phyloP scores from a whole-genome alignment of 169 alveolate genomes.

The Plasmodium gaboni region DNA sequence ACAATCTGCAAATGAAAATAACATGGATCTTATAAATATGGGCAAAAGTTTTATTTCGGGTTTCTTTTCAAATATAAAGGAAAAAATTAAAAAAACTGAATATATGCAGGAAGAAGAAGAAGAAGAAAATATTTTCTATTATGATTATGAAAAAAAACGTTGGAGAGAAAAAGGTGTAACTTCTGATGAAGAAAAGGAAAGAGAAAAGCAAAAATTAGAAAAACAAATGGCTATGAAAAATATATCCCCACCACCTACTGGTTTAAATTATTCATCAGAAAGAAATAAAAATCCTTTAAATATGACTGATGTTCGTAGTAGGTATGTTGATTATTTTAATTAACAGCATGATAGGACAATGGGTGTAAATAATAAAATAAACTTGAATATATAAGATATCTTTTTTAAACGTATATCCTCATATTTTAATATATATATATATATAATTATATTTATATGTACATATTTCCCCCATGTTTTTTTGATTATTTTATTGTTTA shows the following conservation, averaged over 20 bases:
- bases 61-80: constrained; percentile 54
- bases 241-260: constrained; percentile 49
- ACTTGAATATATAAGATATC: no score
- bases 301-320: constrained; percentile 59
- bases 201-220: constrained; percentile 43
- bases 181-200: constrained; percentile 70
- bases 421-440: no score
- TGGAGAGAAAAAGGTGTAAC: constrained; percentile 77
- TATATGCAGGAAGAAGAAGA: constrained; percentile 25
- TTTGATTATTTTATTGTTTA: no score
- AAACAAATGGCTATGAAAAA: constrained; percentile 58
- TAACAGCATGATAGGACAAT: neutral
- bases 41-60: constrained; percentile 68
- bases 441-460: no score
- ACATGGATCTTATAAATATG: constrained; percentile 47
- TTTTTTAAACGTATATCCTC: no score
- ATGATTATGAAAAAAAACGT: constrained; percentile 71
- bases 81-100: constrained; percentile 45
- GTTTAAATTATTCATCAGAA: neutral
- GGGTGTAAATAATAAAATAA: no score
- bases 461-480: no score
- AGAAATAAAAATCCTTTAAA: constrained; percentile 34
- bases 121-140: constrained; percentile 74
- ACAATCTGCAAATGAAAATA: constrained; percentile 6
- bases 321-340: constrained; percentile 72